phyloP scores from a whole-genome alignment of 2,329 filamentous ascomycete genomes.

The Fusarium sulawesiense region DNA sequence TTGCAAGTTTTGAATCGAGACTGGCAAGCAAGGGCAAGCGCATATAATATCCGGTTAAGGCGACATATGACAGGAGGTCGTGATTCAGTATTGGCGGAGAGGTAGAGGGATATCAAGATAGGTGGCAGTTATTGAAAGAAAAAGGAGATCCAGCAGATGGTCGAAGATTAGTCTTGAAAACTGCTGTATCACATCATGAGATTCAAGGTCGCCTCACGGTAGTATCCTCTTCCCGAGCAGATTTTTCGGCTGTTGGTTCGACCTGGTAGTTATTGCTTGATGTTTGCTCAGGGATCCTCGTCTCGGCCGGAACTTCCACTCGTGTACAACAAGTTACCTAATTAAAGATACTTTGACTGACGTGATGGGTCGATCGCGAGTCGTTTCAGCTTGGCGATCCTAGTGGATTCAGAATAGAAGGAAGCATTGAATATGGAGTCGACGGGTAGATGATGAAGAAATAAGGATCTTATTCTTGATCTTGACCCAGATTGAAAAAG shows the following conservation, averaged over 20 bases:
- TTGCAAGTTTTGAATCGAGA: conserved; percentile 1
- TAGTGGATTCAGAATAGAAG: conserved; percentile 2
- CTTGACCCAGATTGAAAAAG: not conserved
- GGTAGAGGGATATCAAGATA: not conserved
- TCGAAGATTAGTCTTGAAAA: not conserved
- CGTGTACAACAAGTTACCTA: not conserved
- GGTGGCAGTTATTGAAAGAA: not conserved
- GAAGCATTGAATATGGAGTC: conserved; percentile 1
- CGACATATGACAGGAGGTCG: not conserved
- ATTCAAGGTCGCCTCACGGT: conserved; percentile 35
- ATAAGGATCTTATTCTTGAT: conserved; percentile 15
- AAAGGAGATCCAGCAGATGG: not conserved
- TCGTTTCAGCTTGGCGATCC: conserved; percentile 36
- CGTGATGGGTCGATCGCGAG: conserved; percentile 24
- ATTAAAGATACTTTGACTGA: conserved; percentile 13
- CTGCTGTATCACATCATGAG: conserved; percentile 27
- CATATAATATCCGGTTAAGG: conserved; percentile 4
- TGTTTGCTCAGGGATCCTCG: conserved; percentile 19
- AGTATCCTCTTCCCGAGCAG: conserved; percentile 4
- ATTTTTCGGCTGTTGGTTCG: conserved; percentile 16
- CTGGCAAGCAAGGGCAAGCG: not conserved
- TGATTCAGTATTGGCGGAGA: not conserved
- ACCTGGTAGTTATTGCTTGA: conserved; percentile 30
- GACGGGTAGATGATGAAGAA: not conserved
- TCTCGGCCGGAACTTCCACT: conserved; percentile 7